Percentiles rank a stretch among this genome's conserved stretches.
These are phyloP conservation scores for Camelina sativa DNA, from an alignment of 345 rosid genomes.

Conservation along the genomic window DNA sequence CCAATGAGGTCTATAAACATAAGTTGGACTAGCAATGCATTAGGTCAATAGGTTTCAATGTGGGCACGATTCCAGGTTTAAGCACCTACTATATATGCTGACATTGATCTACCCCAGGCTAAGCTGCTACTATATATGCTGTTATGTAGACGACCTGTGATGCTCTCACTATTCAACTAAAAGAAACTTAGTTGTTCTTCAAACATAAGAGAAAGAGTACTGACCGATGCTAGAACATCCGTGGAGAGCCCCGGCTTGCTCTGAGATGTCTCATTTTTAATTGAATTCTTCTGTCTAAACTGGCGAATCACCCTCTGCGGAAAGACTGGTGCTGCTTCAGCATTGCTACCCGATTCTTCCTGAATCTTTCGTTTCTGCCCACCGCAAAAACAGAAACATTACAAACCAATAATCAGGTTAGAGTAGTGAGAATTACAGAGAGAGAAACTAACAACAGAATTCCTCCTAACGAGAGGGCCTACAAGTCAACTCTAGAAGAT, in stretches of 20 bases:
- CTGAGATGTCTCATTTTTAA: slow-evolving; percentile 50
- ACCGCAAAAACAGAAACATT: slow-evolving; percentile 31
- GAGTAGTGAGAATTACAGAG: slow-evolving; percentile 5
- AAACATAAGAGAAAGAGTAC: slow-evolving; percentile 28
- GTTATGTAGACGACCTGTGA: neutral
- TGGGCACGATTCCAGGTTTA: neutral
- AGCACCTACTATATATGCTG: neutral
- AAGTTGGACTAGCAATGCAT: neutral
- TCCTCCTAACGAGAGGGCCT: neutral
- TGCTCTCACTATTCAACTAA: neutral
- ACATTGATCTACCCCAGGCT: slow-evolving; percentile 11
- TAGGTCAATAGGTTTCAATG: neutral
- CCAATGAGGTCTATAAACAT: neutral
- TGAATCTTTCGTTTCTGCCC: slow-evolving; percentile 72
- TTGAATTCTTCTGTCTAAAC: slow-evolving; percentile 73
- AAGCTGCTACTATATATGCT: neutral
- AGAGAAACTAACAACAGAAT: neutral
- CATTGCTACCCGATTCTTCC: slow-evolving; percentile 47
- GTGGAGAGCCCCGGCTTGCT: slow-evolving; percentile 67
- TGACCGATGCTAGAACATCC: slow-evolving; percentile 73
- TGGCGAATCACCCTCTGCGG: slow-evolving; percentile 61
- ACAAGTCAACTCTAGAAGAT: neutral
- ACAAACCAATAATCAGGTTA: slow-evolving; percentile 11
- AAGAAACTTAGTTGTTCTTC: neutral
- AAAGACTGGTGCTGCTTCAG: slow-evolving; percentile 42